Evolutionary conservation across 306 rosid species (phyloP).

Genomic region (Vigna mungo): DNA sequence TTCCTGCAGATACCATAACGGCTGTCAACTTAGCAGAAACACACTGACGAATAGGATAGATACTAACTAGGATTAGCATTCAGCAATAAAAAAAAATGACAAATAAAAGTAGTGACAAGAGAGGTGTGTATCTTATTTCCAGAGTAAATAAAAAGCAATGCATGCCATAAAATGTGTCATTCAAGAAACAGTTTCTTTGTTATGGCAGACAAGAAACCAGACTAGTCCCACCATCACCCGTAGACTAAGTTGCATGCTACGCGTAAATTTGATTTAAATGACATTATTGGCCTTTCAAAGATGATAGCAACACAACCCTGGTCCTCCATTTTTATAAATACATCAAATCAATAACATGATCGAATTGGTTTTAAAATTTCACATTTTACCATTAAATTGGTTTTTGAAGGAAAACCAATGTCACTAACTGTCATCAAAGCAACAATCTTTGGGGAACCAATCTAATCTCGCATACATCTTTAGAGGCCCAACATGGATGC

Average conservation of each 20-base stretch:
- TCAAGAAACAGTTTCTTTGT: neutral
- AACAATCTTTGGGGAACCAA: neutral
- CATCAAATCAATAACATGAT: constrained; percentile 7
- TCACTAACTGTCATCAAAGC: neutral
- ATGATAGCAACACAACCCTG: neutral
- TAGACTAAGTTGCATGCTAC: neutral
- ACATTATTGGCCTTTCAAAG: constrained; percentile 6
- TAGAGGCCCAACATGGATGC: neutral
- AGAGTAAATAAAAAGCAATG: neutral
- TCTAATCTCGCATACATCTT: neutral
- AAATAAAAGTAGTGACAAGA: neutral
- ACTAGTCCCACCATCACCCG: neutral
- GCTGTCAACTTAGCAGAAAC: constrained; percentile 38
- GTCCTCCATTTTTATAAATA: constrained; percentile 24
- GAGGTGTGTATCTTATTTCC: neutral
- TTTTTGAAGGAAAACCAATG: constrained; percentile 12
- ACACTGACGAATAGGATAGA: neutral
- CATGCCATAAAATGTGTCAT: neutral
- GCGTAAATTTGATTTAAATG: neutral
- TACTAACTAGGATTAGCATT: constrained; percentile 3
- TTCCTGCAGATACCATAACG: constrained; percentile 66
- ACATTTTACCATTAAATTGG: constrained; percentile 13
- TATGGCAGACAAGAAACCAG: neutral
- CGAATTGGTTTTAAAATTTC: constrained; percentile 6
- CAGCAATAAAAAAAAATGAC: neutral